Evolutionary conservation across 495 filamentous ascomycete species (phyloP).

Genomic region (Aspergillus biplanus): DNA sequence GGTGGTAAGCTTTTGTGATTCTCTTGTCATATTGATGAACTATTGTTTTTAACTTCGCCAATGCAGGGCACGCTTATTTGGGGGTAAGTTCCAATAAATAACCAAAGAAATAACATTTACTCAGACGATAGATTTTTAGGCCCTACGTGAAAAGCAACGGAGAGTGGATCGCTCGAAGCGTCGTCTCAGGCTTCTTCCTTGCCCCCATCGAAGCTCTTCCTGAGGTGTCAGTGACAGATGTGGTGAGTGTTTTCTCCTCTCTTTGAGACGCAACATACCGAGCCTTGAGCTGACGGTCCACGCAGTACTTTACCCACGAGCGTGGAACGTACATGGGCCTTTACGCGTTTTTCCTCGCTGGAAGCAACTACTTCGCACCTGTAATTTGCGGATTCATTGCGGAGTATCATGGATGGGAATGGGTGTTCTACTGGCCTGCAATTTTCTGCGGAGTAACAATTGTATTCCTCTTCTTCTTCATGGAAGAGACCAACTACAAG

Average conservation of each 20-base stretch:
- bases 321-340: slow-evolving; percentile 66
- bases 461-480: slow-evolving; percentile 67
- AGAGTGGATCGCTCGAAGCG: slow-evolving; percentile 66
- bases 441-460: slow-evolving; percentile 60
- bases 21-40: not conserved
- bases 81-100: slow-evolving; percentile 37
- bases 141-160: slow-evolving; percentile 52
- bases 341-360: slow-evolving; percentile 64
- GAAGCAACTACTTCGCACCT: slow-evolving; percentile 68
- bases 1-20: slow-evolving; percentile 34
- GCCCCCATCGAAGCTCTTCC: slow-evolving; percentile 67
- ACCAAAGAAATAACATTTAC: slow-evolving; percentile 5
- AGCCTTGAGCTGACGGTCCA: slow-evolving; percentile 1
- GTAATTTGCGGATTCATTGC: slow-evolving; percentile 70
- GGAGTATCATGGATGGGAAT: slow-evolving; percentile 63
- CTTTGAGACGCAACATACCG: not conserved
- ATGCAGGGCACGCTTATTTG: slow-evolving; percentile 40
- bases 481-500: slow-evolving; percentile 71
- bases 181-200: slow-evolving; percentile 66
- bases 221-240: slow-evolving; percentile 64
- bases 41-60: not conserved
- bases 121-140: slow-evolving; percentile 23
- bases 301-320: slow-evolving; percentile 65
- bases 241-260: slow-evolving; percentile 38
- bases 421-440: slow-evolving; percentile 69